Evolutionary conservation across 1,139 yeast species (phyloP), one percentile per base, ranked within the genome.

Genomic region (Blastobotrys petasosporus): DNA sequence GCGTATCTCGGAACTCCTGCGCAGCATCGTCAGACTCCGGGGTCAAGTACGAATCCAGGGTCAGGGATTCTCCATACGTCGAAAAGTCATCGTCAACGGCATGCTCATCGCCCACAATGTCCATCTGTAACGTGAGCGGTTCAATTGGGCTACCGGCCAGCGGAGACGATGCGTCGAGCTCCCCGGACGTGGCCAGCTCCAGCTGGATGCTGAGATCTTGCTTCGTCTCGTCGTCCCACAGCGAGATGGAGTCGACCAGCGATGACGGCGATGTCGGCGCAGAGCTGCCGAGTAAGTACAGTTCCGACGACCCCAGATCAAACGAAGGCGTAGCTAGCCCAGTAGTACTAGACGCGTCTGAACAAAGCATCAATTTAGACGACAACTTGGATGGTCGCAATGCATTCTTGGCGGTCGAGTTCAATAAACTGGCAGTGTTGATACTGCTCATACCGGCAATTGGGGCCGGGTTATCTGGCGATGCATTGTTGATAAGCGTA

Each of bases 11-110:
- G 16, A 41, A 15, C 12, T 34, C 43, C 31, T 37, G 29, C n/a
- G 32, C 17, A 15, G 37, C 45, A 25, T 53, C 56, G 34, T 54
- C 57, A 13, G 57, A 52, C 41, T 56, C 58, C 9, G 60, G 60
- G 12, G 60, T 54, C 30, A 56, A 48, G 46, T 57, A 57, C 32
- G 54, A 51, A 31, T 56, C 60, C 16, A 56, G 48, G 25, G 54
- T 35, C 20, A 54, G 41, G 17, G 37, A 33, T 20, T 42, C 49
- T 9, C 35, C 10, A n/a, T 33, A 43, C 16, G 32, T 13, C 35
- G 23, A 37, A 23, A 31, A 30, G 29, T 42, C 29, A 28, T 41
- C 28, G 17, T 28, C 30, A 17, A 31, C 35, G 23, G 39, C 39
- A 20, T 36, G 25, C 17, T 42, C 46, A 35, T 37, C 41, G 28